Conservation (phyloP, 1,284 basidiomycete species). For the Amylostereum areolatum region DNA sequence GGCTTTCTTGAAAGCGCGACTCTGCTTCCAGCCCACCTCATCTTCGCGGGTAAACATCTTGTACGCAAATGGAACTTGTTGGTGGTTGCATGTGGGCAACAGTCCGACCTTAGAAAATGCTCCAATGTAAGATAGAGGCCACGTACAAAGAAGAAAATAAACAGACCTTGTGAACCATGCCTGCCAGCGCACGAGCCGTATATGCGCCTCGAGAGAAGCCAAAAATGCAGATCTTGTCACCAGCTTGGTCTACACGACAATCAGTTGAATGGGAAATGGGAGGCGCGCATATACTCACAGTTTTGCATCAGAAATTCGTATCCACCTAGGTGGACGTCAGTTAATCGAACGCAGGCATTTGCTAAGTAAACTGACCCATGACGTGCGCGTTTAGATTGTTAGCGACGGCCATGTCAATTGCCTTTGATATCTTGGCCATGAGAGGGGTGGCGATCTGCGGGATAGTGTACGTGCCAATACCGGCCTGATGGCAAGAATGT, state of each 20-base stretch:
- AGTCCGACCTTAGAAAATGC: constrained; percentile 37
- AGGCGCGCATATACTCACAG: constrained; percentile 27
- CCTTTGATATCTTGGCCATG: constrained; percentile 32
- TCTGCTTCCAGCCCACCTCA: constrained; percentile 25
- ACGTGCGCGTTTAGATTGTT: constrained; percentile 51
- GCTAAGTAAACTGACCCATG: constrained; percentile 33
- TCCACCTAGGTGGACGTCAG: constrained; percentile 30
- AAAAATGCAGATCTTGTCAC: constrained; percentile 53
- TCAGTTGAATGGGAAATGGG: constrained; percentile 2
- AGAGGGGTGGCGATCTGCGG: constrained; percentile 38
- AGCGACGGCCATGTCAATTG: constrained; percentile 43
- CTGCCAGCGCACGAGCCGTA: constrained; percentile 42
- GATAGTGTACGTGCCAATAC: constrained; percentile 51
- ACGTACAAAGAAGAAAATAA: background rate
- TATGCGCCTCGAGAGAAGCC: constrained; percentile 69
- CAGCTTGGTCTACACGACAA: constrained; percentile 27
- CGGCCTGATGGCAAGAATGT: constrained; percentile 28
- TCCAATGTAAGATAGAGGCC: background rate
- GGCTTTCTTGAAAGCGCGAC: constrained; percentile 35
- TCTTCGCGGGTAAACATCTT: constrained; percentile 32
- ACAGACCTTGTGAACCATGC: constrained; percentile 44
- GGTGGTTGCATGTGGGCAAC: constrained; percentile 44
- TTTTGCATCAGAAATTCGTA: constrained; percentile 65
- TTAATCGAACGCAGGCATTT: background rate
- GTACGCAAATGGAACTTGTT: constrained; percentile 42